Evolutionary conservation across 2,329 filamentous ascomycete species (phyloP).

Genomic region (Penicillium nordicum): DNA sequence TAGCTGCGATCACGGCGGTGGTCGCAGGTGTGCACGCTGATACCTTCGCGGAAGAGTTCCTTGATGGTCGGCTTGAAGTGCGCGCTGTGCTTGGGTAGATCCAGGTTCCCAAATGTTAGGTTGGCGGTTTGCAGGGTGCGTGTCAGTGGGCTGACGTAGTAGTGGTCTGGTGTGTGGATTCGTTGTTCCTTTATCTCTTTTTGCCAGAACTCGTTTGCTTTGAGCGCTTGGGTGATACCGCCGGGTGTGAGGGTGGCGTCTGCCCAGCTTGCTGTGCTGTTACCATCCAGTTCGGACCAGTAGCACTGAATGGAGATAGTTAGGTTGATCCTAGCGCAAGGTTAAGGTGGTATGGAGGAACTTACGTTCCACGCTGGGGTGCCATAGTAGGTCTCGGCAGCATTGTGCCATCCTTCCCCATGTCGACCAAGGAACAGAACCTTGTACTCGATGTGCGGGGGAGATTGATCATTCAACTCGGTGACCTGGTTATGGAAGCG

Average conservation of each 20-base stretch:
- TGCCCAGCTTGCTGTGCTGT: slow-evolving; percentile 53
- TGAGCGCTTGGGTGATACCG: slow-evolving; percentile 51
- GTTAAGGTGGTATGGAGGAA: slow-evolving; percentile 4
- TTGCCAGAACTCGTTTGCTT: slow-evolving; percentile 49
- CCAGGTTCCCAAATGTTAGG: slow-evolving; percentile 50
- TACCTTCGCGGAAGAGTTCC: slow-evolving; percentile 55
- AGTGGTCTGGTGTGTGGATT: slow-evolving; percentile 54
- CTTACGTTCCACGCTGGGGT: slow-evolving; percentile 59
- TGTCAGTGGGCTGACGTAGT: slow-evolving; percentile 56
- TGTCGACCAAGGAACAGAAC: slow-evolving; percentile 59
- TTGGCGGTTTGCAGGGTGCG: slow-evolving; percentile 56
- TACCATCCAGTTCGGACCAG: slow-evolving; percentile 56
- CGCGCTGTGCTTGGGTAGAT: slow-evolving; percentile 38
- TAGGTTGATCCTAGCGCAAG: neutral
- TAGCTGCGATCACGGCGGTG: slow-evolving; percentile 48
- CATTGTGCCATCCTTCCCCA: slow-evolving; percentile 60
- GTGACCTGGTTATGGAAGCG: slow-evolving; percentile 51
- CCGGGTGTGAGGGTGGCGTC: slow-evolving; percentile 55
- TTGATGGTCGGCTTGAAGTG: slow-evolving; percentile 54
- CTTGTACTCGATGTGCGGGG: slow-evolving; percentile 48
- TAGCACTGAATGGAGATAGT: slow-evolving; percentile 44
- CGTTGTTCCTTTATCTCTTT: slow-evolving; percentile 41
- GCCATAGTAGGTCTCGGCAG: slow-evolving; percentile 56
- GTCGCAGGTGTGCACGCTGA: slow-evolving; percentile 61
- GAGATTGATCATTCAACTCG: slow-evolving; percentile 44